phyloP scores from a whole-genome alignment of 352 stramenopile genomes.

The Globisporangium middletonii region DNA sequence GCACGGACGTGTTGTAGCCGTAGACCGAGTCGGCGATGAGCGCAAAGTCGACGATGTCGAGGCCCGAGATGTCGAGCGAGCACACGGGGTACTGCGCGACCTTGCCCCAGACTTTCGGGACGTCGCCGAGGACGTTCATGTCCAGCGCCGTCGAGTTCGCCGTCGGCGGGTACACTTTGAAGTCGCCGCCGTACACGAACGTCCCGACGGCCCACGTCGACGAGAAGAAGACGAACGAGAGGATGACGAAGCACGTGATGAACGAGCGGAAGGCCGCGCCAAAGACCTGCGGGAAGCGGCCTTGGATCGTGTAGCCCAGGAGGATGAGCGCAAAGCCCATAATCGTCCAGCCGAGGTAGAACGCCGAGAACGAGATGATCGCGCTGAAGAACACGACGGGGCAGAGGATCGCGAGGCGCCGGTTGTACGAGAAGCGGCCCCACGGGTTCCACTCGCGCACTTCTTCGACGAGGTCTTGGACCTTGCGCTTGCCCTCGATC shows the following conservation, averaged over 20 bases:
- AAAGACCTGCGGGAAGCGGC: constrained; percentile 78
- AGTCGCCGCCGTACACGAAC: constrained; percentile 81
- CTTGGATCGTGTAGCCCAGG: constrained; percentile 72
- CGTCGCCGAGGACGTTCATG: constrained; percentile 20
- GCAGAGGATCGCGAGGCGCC: constrained; percentile 56
- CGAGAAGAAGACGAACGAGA: constrained; percentile 87
- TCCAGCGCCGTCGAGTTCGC: constrained; percentile 6
- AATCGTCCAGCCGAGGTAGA: constrained; percentile 75
- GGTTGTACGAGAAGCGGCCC: constrained; percentile 71
- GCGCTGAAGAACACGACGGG: constrained; percentile 67
- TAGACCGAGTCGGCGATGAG: constrained; percentile 82
- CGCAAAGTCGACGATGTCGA: constrained; percentile 81
- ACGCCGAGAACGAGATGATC: constrained; percentile 77
- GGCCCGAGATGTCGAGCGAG: constrained; percentile 45
- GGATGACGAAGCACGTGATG: constrained; percentile 76
- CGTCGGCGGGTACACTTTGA: constrained; percentile 63
- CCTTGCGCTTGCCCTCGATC: constrained; percentile 50
- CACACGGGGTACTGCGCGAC: constrained; percentile 81
- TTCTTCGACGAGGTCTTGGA: constrained; percentile 35
- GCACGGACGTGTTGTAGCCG: constrained; percentile 68
- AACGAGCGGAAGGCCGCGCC: constrained; percentile 83
- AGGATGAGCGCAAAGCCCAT: constrained; percentile 83
- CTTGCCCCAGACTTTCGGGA: constrained; percentile 31
- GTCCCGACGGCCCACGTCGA: constrained; percentile 83
- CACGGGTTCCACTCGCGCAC: constrained; percentile 65